These are phyloP conservation scores for Candida ascalaphidarum DNA, from an alignment of 805 yeast genomes.

Conservation along the genomic window DNA sequence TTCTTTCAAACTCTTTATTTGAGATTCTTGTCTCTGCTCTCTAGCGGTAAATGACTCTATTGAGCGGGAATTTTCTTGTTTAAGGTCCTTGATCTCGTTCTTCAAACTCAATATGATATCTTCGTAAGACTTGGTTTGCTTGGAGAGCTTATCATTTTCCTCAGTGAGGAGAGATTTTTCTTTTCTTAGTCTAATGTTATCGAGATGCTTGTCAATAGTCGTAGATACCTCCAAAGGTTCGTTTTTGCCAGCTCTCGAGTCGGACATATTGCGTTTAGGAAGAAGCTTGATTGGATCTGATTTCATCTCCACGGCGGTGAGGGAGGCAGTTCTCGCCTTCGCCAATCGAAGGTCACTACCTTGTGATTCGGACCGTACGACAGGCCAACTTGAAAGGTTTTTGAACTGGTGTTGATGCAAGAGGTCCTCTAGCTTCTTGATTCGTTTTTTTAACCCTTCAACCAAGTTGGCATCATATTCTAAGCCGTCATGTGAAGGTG, in stretches of 20 bases:
- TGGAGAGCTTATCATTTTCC: neutral
- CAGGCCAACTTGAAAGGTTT: conserved; percentile 41
- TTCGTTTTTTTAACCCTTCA: conserved; percentile 60
- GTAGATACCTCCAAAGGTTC: conserved; percentile 22
- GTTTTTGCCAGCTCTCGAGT: neutral
- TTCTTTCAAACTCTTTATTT: neutral
- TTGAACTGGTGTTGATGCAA: conserved; percentile 66
- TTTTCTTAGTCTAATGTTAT: conserved; percentile 27
- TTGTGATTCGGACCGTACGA: conserved; percentile 7
- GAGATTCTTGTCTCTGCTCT: neutral
- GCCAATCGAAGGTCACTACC: conserved; percentile 1
- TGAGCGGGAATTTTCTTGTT: too few relatives aligned
- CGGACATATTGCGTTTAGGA: conserved; percentile 7
- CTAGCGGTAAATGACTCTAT: too few relatives aligned
- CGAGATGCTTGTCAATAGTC: conserved; percentile 34
- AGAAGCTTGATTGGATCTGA: conserved; percentile 21
- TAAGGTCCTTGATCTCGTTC: too few relatives aligned
- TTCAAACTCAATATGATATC: too few relatives aligned
- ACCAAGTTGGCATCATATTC: conserved; percentile 34
- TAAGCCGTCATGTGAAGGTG: conserved; percentile 7
- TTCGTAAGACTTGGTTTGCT: too few relatives aligned
- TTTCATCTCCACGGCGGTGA: too few relatives aligned
- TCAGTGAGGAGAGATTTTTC: conserved; percentile 13
- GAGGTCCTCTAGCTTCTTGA: conserved; percentile 67
- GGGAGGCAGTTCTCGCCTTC: too few relatives aligned